phyloP scores from a whole-genome alignment of 306 rosid species.

The Malus orientalis region DNA sequence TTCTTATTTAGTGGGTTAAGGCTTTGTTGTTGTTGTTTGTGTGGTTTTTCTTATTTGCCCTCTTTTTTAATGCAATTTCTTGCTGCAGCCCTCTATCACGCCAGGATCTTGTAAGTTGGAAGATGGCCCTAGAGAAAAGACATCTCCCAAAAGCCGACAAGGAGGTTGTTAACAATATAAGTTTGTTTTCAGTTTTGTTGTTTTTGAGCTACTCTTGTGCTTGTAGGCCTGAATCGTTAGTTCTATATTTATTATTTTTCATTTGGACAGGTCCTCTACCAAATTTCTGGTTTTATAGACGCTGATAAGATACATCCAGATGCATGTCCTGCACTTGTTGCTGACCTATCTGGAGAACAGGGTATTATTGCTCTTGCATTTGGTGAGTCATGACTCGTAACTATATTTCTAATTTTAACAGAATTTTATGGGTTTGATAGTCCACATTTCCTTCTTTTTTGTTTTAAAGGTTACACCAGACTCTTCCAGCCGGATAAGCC shows the following conservation, averaged over 20 bases:
- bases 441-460: neutral
- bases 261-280: constrained; percentile 59
- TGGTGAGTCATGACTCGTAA: constrained; percentile 45
- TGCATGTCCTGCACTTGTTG: constrained; percentile 97
- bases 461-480: constrained; percentile 67
- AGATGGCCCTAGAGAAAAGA: constrained; percentile 84
- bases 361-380: constrained; percentile 92
- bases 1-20: neutral
- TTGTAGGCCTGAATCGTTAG: constrained; percentile 18
- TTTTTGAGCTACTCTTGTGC: constrained; percentile 13
- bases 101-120: constrained; percentile 98
- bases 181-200: constrained; percentile 11
- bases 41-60: constrained; percentile 2
- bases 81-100: constrained; percentile 81
- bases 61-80: constrained; percentile 13
- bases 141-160: constrained; percentile 89
- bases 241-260: constrained; percentile 10
- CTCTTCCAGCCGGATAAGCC: constrained; percentile 92
- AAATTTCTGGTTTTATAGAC: constrained; percentile 86
- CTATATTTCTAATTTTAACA: neutral
- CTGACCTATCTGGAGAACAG: constrained; percentile 91
- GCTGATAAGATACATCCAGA: constrained; percentile 80
- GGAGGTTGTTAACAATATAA: constrained; percentile 49
- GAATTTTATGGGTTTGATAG: neutral
- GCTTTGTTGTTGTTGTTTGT: no score